These are phyloP conservation scores for Herpotrichia juniperi DNA, from an alignment of 2,329 filamentous ascomycete genomes.

Conservation along the genomic window DNA sequence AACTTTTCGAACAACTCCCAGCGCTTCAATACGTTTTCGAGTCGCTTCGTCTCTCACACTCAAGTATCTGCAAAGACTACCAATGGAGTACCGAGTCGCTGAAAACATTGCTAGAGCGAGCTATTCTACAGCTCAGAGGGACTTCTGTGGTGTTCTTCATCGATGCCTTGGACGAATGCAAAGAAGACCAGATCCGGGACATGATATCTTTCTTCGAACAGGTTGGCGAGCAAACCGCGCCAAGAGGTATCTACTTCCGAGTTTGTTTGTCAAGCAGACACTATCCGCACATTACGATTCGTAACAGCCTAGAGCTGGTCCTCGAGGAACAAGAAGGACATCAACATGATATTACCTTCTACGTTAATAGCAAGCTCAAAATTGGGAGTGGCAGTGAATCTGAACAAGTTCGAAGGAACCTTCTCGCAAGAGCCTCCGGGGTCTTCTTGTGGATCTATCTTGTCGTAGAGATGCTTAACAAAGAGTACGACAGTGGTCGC, in stretches of 20 bases:
- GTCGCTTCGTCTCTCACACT: no score
- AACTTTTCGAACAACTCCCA: constrained; percentile 24
- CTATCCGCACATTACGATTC: no score
- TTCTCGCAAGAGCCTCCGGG: constrained; percentile 50
- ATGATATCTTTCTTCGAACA: constrained; percentile 55
- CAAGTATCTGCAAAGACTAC: constrained; percentile 2
- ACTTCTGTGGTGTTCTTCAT: constrained; percentile 34
- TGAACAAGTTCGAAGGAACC: constrained; percentile 7
- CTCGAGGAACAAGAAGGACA: constrained; percentile 48
- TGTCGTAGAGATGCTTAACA: constrained; percentile 54
- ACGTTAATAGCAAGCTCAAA: constrained; percentile 24
- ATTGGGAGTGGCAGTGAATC: constrained; percentile 27
- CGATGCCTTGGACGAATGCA: constrained; percentile 59
- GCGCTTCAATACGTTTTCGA: constrained; percentile 14
- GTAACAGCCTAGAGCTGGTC: constrained; percentile 29
- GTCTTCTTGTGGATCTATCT: no score
- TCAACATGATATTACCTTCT: constrained; percentile 41
- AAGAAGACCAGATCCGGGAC: constrained; percentile 48
- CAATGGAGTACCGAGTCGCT: constrained; percentile 21
- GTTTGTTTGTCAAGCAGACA: no score
- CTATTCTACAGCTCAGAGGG: no score
- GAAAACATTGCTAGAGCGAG: constrained; percentile 23
- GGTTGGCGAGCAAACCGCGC: no score
- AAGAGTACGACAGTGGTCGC: no score
- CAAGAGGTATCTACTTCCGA: no score